Conservation (phyloP, 345 rosid genomes). For the Streptanthus diversifolius region DNA sequence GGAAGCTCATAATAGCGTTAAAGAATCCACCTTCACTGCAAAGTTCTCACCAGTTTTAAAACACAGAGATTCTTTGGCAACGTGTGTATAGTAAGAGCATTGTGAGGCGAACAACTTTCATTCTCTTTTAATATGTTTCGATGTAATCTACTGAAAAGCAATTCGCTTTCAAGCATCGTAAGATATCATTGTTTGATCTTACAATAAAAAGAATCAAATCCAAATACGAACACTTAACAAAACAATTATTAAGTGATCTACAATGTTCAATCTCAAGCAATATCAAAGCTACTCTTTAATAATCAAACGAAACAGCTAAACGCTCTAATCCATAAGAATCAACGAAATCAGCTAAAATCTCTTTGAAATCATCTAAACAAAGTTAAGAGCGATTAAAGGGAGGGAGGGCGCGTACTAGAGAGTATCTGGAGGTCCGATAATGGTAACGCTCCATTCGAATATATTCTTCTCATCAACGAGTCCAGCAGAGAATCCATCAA, state of each 20-base stretch:
- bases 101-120: not conserved
- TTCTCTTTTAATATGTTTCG: not conserved
- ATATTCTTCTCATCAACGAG: conserved; percentile 86
- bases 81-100: not conserved
- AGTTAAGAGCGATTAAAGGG: not conserved
- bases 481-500: conserved; percentile 98
- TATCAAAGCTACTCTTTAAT: not conserved
- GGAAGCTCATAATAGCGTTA: conserved; percentile 91
- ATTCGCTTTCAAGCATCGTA: not conserved
- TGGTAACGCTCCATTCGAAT: conserved; percentile 92
- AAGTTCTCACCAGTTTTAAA: not conserved
- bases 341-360: not conserved
- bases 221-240: not conserved
- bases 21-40: conserved; percentile 96
- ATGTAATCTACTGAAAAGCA: conserved; percentile 7
- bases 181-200: not conserved
- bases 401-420: conserved; percentile 50
- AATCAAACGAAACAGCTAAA: no score
- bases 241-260: not conserved
- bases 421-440: conserved; percentile 97
- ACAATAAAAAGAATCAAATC: not conserved
- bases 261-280: not conserved
- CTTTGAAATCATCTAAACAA: not conserved
- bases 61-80: conserved; percentile 1
- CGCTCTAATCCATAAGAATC: no score